Evolutionary conservation across 2,329 filamentous ascomycete genomes (phyloP), one percentile per base, ranked within the genome.

Genomic region (Diaporthe helianthi): DNA sequence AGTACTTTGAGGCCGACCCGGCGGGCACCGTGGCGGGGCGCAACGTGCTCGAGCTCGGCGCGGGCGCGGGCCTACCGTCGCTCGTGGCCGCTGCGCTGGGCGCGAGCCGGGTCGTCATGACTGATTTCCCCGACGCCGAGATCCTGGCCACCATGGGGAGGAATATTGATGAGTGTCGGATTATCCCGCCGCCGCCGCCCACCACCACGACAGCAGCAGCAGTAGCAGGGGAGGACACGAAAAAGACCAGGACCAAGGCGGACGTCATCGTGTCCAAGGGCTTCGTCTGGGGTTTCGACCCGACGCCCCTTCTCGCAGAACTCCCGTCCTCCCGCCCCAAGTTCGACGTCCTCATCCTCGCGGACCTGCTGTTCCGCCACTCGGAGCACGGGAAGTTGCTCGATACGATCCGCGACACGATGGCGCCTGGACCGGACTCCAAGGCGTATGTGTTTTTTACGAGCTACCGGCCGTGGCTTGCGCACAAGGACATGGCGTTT

Each of bases 391-490:
- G 81, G 2, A 93, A 93, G 75, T 84, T 98, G 71, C 84, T 97
- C 73, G 85, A 87, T 73, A 93, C 91, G 4, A 87, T 98, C 71
- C 83, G 86, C 75, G 78, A 86, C 76, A 92, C 91, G 19, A 80
- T 98, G 75, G 87, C 85, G 74, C 84, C 81, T 71, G 79, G 81
- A 4, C 75, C 78, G 4, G 82, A 82, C 2, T 88, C 90, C 60
- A 85, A 85, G 66, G 93, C 94, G 2, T 87, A 94, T 75, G 94
- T 98, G 9, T 97, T 98, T 79, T 98, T 98, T 82, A 97, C 94
- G 0, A 94, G 93, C 24, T 97, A 98, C 80, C 86, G 96, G 72
- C 94, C 95, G 1, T 98, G 94, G 94, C 83, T 98, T 76, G 85
- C 92, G 75, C 87, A 94, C 72, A 92, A 93, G 79, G 96, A 97